Percentiles rank a stretch among this genome's conserved stretches.
phyloP scores from a whole-genome alignment of 208 protist genomes.

The Trypanosoma mega region DNA sequence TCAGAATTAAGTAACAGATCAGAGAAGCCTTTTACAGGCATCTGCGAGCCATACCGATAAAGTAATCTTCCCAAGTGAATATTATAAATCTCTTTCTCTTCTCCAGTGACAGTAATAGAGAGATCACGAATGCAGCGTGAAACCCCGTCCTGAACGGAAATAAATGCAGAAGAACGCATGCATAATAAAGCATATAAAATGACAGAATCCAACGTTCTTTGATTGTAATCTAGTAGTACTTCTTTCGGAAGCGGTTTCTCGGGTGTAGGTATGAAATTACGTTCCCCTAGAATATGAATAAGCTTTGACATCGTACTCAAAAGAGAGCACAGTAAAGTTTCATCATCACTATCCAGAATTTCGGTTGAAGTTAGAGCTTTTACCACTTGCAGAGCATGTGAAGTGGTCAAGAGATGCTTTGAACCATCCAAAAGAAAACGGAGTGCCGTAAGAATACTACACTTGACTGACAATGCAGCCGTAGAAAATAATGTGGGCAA shows the following conservation, averaged over 20 bases:
- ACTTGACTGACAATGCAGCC: conserved; percentile 68
- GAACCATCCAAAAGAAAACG: conserved; percentile 69
- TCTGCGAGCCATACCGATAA: conserved; percentile 46
- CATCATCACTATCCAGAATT: conserved; percentile 64
- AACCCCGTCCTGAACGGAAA: conserved; percentile 33
- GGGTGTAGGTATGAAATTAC: conserved; percentile 58
- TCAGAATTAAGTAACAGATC: conserved; percentile 59
- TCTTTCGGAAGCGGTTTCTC: conserved; percentile 53
- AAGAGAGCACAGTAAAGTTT: conserved; percentile 60
- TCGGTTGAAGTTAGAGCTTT: conserved; percentile 65
- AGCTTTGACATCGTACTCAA: conserved; percentile 45
- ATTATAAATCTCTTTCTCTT: conserved; percentile 57
- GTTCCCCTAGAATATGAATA: conserved; percentile 39
- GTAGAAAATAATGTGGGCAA: conserved; percentile 85
- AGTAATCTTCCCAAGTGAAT: conserved; percentile 64
- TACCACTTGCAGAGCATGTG: conserved; percentile 59
- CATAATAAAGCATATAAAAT: conserved; percentile 74
- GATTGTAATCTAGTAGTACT: conserved; percentile 44
- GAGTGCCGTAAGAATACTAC: conserved; percentile 69
- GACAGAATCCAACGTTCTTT: conserved; percentile 80
- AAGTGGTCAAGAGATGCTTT: conserved; percentile 46
- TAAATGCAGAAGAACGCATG: conserved; percentile 49
- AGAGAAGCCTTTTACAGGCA: conserved; percentile 74
- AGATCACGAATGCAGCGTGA: conserved; percentile 37
- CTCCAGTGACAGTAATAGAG: conserved; percentile 62